Evolutionary conservation across 176 grass and related monocot genomes (phyloP).

Genomic region (Miscanthus lutarioriparius): DNA sequence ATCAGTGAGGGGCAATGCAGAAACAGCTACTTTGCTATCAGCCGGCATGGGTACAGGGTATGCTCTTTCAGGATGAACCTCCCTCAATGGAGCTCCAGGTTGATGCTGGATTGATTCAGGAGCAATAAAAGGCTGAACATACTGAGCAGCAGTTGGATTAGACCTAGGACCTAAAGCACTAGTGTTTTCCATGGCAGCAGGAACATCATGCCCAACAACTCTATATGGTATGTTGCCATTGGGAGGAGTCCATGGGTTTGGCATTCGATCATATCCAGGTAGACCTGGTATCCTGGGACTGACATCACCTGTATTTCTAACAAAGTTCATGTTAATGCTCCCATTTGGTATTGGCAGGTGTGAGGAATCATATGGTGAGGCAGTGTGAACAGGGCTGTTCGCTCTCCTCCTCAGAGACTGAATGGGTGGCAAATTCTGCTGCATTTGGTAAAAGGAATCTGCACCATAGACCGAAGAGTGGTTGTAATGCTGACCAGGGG

Average conservation of each 20-base stretch:
- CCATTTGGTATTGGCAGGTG: constrained; percentile 59
- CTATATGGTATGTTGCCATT: constrained; percentile 54
- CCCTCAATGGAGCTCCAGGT: constrained; percentile 35
- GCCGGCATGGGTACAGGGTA: constrained; percentile 25
- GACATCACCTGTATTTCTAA: constrained; percentile 64
- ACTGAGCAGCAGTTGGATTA: constrained; percentile 45
- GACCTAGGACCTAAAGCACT: constrained; percentile 46
- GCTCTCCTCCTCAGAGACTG: constrained; percentile 69
- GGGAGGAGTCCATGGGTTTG: constrained; percentile 42
- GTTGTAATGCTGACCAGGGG: constrained; percentile 45
- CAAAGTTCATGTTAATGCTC: constrained; percentile 45
- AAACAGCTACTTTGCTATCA: constrained; percentile 40
- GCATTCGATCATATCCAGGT: constrained; percentile 53
- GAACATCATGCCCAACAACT: constrained; percentile 60
- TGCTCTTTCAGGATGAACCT: constrained; percentile 43
- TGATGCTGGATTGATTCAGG: constrained; percentile 55
- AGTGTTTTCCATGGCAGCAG: constrained; percentile 41
- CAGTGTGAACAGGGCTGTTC: constrained; percentile 47
- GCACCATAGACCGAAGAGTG: constrained; percentile 65
- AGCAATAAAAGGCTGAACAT: constrained; percentile 41
- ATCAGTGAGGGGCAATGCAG: constrained; percentile 33
- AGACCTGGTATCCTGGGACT: constrained; percentile 60
- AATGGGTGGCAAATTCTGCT: constrained; percentile 67
- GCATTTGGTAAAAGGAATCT: constrained; percentile 78
- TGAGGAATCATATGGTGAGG: constrained; percentile 53